These are phyloP conservation scores for Pholiota conissans DNA, from an alignment of 768 basidiomycete species.

Conservation along the genomic window DNA sequence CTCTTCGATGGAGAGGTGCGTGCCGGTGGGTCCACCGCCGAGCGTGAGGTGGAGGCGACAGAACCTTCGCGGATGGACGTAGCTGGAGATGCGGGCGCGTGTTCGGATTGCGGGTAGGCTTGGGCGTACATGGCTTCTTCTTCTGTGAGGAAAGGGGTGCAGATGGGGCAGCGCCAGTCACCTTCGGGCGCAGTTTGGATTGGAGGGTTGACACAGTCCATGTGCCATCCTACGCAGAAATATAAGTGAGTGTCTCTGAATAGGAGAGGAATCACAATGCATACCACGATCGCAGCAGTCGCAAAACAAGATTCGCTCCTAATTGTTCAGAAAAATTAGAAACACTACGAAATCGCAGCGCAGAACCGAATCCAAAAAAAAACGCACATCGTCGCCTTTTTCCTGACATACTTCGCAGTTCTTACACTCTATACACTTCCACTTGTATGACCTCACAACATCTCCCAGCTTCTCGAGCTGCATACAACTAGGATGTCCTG, in stretches of 20 bases:
- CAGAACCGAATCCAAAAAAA: constrained; percentile 1
- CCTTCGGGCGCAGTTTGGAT: constrained; percentile 72
- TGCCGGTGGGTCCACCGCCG: constrained; percentile 6
- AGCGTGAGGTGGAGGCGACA: constrained; percentile 32
- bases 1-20: constrained; percentile 22
- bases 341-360: too few species aligned
- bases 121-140: background rate
- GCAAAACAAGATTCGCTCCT: constrained; percentile 87
- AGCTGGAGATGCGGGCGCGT: constrained; percentile 10
- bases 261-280: constrained; percentile 4
- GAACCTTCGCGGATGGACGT: constrained; percentile 23
- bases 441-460: constrained; percentile 69
- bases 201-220: constrained; percentile 76
- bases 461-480: constrained; percentile 57
- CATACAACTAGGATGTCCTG: constrained; percentile 90
- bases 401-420: constrained; percentile 82
- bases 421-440: constrained; percentile 93
- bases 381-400: constrained; percentile 87
- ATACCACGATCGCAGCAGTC: constrained; percentile 91
- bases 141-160: constrained; percentile 37
- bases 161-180: constrained; percentile 74
- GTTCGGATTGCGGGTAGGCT: constrained; percentile 1
- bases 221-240: constrained; percentile 69
- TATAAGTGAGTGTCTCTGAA: constrained; percentile 4
- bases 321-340: constrained; percentile 10